phyloP scores from a whole-genome alignment of 1,139 yeast species.

The Blastobotrys proliferans region DNA sequence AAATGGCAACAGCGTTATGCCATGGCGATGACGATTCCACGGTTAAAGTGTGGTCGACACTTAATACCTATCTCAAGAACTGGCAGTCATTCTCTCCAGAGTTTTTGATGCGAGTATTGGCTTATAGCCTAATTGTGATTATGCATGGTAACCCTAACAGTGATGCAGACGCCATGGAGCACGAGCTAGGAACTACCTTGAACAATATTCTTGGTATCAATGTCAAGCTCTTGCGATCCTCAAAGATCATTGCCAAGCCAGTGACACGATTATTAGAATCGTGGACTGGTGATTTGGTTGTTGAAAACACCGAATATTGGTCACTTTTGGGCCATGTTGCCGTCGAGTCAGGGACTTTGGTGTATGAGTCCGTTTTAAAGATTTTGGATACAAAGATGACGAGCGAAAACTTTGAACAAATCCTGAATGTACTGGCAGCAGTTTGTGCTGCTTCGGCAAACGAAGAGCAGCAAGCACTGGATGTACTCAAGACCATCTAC shows the following conservation, averaged over 20 bases:
- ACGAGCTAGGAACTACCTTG: constrained; percentile 31
- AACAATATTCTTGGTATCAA: constrained; percentile 13
- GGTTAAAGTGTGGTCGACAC: constrained; percentile 17
- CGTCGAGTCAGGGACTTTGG: background rate
- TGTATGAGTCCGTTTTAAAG: constrained; percentile 28
- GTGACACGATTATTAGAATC: constrained; percentile 38
- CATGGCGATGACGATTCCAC: constrained; percentile 12
- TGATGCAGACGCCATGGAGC: constrained; percentile 43
- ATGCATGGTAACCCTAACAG: constrained; percentile 24
- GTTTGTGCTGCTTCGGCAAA: constrained; percentile 35
- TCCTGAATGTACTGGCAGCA: background rate
- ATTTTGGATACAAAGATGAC: background rate
- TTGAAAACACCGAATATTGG: constrained; percentile 8
- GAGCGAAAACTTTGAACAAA: background rate
- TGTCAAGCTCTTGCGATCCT: constrained; percentile 15
- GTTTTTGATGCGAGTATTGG: constrained; percentile 30
- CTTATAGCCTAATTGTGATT: constrained; percentile 34
- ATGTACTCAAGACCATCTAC: constrained; percentile 46
- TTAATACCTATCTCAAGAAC: constrained; percentile 20
- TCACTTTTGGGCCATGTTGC: background rate
- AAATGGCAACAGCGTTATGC: constrained; percentile 20
- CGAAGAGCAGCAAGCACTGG: constrained; percentile 42
- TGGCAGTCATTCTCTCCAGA: constrained; percentile 30
- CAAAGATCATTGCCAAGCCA: constrained; percentile 29
- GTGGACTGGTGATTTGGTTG: background rate